Evolutionary conservation across 805 yeast genomes (phyloP).

Genomic region (Monosporozyma servazzii): DNA sequence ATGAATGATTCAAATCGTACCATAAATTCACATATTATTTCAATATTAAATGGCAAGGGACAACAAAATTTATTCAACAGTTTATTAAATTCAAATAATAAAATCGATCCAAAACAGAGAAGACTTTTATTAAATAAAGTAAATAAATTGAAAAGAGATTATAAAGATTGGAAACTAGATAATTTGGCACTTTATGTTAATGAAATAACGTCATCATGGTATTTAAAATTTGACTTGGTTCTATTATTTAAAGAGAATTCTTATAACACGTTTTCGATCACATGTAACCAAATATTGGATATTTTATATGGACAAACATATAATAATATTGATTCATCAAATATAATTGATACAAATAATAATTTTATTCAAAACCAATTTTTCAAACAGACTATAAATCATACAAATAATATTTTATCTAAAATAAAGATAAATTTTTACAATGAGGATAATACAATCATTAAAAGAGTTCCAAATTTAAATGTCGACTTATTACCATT

Average conservation of each 20-base stretch:
- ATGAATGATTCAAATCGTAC: neutral
- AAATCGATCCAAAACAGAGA: neutral
- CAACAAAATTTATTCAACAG: neutral
- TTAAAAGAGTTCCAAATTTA: slow-evolving; percentile 6
- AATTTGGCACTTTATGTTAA: neutral
- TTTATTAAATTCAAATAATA: neutral
- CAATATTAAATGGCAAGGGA: neutral
- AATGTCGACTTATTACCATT: slow-evolving; percentile 23
- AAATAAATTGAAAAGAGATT: slow-evolving; percentile 1
- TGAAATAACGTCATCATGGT: neutral
- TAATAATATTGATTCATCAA: neutral
- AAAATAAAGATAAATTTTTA: slow-evolving; percentile 2
- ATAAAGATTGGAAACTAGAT: slow-evolving; percentile 1
- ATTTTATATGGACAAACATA: slow-evolving; percentile 10
- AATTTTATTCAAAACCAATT: slow-evolving; percentile 22
- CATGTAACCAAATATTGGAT: slow-evolving; percentile 19
- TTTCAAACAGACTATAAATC: slow-evolving; percentile 15
- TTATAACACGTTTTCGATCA: slow-evolving; percentile 20
- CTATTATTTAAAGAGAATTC: slow-evolving; percentile 6
- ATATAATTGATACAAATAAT: neutral
- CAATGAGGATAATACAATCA: slow-evolving; percentile 1
- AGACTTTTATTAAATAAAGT: slow-evolving; percentile 1
- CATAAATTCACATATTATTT: neutral
- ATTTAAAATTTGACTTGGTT: slow-evolving; percentile 3
- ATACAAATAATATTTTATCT: slow-evolving; percentile 14